Base-by-base conservation (phyloP, 225 moss, liverwort and hornwort genomes). In the Takakia lepidozioides region DNA sequence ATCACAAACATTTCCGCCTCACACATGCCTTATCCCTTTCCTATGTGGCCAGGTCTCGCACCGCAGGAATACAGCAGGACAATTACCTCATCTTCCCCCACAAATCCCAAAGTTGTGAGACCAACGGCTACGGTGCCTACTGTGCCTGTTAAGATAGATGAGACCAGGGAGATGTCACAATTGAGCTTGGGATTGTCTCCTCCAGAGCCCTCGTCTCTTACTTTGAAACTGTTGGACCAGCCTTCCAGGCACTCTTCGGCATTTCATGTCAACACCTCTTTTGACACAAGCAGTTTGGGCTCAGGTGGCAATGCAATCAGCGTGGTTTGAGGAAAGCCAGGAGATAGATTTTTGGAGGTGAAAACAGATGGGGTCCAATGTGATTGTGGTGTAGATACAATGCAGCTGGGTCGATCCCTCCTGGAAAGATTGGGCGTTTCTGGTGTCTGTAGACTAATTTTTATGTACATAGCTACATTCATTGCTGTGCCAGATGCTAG, bases 381-480 rank as follows among this genome's bases (percentile, higher is more conserved):
- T 67, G 63, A 64, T 56, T 64, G 72, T 53, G 64, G 64, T 72
- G 59, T 64, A 70, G 72, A 72, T 69, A 66, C 61, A 38, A 44
- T 51, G 52, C 53, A 65, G 62, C 48, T 25, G 48, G 58, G 50
- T 69, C 52, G 58, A 57, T 70, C 70, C 67, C 60, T 70, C 64
- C 56, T 66, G 70, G 60, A 59, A 66, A 29, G 42, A 58, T 54
- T 46, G 66, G 57, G 63, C 60, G 63, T 84, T 70, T 71, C 74
- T 72, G 80, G 80, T 87, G 67, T 74, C 63, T 92, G 88, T 92
- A 85, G 92, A 85, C 82, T 85, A 83, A 82, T 82, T 85, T 80
- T 87, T 80, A 81, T 92, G 92, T 92, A 92, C 22, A 92, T 92
- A 92, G 82, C 80, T 88, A 80, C 85, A 70, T 88, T 92, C 58